A percentile compares a stretch with the other conserved stretches of the same genome.
phyloP scores from a whole-genome alignment of 495 filamentous ascomycete species.

The Podospora pseudopauciseta region DNA sequence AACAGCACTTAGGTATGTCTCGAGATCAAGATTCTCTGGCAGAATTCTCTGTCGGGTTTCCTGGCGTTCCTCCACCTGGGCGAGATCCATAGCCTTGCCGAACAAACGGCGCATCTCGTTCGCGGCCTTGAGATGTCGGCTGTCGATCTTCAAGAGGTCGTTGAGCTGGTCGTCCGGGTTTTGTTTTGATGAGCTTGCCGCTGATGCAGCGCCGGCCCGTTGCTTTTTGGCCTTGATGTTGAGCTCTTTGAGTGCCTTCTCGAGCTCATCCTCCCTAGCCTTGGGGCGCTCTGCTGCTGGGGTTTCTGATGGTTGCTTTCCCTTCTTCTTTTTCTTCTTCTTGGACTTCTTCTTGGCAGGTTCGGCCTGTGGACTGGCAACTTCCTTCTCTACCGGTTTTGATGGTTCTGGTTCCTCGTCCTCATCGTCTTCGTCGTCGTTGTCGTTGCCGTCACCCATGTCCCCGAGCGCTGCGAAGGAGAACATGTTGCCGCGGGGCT shows the following conservation, averaged over 20 bases:
- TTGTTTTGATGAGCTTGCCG: conserved; percentile 4
- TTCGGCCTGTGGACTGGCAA: conserved; percentile 36
- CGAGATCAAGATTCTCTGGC: conserved; percentile 61
- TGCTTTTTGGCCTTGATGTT: conserved; percentile 30
- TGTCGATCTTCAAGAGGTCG: conserved; percentile 69
- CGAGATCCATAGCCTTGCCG: conserved; percentile 70
- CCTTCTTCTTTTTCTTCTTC: conserved; percentile 59
- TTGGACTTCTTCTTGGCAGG: conserved; percentile 51
- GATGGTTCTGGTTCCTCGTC: conserved; percentile 36
- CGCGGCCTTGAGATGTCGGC: conserved; percentile 73
- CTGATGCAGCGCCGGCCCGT: conserved; percentile 5
- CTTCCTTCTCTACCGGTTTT: conserved; percentile 15
- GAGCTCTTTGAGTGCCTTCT: conserved; percentile 69
- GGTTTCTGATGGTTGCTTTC: conserved; percentile 29
- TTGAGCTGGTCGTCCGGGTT: conserved; percentile 34
- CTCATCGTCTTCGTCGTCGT: conserved; percentile 43
- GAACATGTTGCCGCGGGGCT: conserved; percentile 44
- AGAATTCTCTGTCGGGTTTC: conserved; percentile 42
- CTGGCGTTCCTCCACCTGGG: conserved; percentile 51
- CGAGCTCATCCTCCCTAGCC: conserved; percentile 72
- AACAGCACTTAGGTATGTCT: conserved; percentile 59
- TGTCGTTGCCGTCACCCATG: conserved; percentile 37
- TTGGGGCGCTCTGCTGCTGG: conserved; percentile 24
- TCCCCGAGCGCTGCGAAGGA: conserved; percentile 49
- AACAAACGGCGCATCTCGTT: conserved; percentile 96